These are phyloP conservation scores for Xylaria sp. DNA, from an alignment of 2,329 filamentous ascomycete genomes.

Conservation along the genomic window DNA sequence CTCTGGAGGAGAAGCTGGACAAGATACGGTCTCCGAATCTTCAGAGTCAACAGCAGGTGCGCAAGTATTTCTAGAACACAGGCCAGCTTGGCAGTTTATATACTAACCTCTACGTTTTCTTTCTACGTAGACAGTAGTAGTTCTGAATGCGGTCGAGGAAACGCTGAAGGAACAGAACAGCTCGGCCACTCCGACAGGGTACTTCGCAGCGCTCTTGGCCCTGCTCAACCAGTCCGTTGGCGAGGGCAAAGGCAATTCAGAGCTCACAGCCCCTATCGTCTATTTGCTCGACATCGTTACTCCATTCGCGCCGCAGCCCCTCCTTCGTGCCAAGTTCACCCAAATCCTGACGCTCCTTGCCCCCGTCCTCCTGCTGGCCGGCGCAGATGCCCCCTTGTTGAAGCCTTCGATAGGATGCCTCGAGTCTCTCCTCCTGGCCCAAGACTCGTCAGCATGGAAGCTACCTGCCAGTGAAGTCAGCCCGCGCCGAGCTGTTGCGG, in stretches of 20 bases:
- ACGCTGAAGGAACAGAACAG: constrained; percentile 90
- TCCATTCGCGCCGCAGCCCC: constrained; percentile 82
- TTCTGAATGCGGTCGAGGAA: constrained; percentile 91
- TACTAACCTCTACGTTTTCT: constrained; percentile 29
- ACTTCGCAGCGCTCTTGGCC: constrained; percentile 94
- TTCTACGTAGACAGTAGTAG: constrained; percentile 75
- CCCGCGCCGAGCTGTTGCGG: constrained; percentile 86
- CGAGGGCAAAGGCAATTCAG: constrained; percentile 77
- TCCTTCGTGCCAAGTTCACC: constrained; percentile 94
- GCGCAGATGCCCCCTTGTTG: constrained; percentile 88
- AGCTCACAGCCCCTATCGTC: constrained; percentile 85
- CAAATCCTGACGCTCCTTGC: constrained; percentile 90
- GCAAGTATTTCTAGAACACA: constrained; percentile 40
- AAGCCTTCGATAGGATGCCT: constrained; percentile 91
- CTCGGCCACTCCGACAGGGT: constrained; percentile 85
- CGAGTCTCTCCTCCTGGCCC: constrained; percentile 88
- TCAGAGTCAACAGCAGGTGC: constrained; percentile 92
- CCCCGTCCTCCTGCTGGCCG: constrained; percentile 80
- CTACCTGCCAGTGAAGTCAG: constrained; percentile 84
- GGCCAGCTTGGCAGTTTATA: constrained; percentile 18
- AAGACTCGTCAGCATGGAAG: constrained; percentile 90
- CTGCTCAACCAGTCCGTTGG: constrained; percentile 82
- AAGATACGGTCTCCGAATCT: constrained; percentile 98
- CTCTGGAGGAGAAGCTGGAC: constrained; percentile 88
- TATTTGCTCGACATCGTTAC: constrained; percentile 96